These are phyloP conservation scores for Aspergillus cejpii DNA, from an alignment of 2,329 filamentous ascomycete species.

Conservation along the genomic window DNA sequence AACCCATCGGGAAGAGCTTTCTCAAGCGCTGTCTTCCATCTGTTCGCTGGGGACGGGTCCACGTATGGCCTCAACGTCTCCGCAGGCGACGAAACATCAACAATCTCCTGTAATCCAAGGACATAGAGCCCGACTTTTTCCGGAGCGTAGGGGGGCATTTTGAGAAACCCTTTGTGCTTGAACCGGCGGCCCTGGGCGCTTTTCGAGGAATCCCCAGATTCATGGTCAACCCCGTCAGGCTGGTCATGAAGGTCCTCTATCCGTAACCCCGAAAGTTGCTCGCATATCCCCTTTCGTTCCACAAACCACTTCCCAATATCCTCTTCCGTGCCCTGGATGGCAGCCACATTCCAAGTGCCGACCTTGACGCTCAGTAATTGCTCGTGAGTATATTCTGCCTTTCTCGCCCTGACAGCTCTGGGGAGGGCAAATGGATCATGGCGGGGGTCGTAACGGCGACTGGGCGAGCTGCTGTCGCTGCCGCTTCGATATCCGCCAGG, in stretches of 20 bases:
- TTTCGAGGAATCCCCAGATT: slow-evolving; percentile 10
- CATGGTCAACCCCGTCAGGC: slow-evolving; percentile 9
- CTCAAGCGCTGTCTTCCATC: slow-evolving; percentile 73
- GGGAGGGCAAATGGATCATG: slow-evolving; percentile 43
- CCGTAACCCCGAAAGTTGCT: slow-evolving; percentile 52
- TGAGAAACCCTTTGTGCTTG: slow-evolving; percentile 39
- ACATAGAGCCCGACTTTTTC: slow-evolving; percentile 83
- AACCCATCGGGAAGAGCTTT: slow-evolving; percentile 72
- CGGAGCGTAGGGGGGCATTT: slow-evolving; percentile 26
- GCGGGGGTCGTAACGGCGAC: slow-evolving; percentile 8
- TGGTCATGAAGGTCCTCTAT: slow-evolving; percentile 20
- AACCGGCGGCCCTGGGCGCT: slow-evolving; percentile 41
- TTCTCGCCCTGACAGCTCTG: slow-evolving; percentile 61
- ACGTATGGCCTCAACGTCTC: slow-evolving; percentile 72
- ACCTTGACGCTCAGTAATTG: slow-evolving; percentile 77
- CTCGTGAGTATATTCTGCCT: slow-evolving; percentile 69
- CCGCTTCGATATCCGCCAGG: slow-evolving; percentile 12
- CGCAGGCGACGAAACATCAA: slow-evolving; percentile 72
- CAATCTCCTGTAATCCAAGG: slow-evolving; percentile 83
- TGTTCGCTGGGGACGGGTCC: slow-evolving; percentile 63
- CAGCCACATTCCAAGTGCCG: slow-evolving; percentile 91
- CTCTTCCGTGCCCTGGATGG: slow-evolving; percentile 74
- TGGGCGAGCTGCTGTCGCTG: slow-evolving; percentile 13
- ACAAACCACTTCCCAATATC: slow-evolving; percentile 89
- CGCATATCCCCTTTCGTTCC: slow-evolving; percentile 62